Evolutionary conservation across 805 yeast species (phyloP).

Genomic region (Candida lessepsii): DNA sequence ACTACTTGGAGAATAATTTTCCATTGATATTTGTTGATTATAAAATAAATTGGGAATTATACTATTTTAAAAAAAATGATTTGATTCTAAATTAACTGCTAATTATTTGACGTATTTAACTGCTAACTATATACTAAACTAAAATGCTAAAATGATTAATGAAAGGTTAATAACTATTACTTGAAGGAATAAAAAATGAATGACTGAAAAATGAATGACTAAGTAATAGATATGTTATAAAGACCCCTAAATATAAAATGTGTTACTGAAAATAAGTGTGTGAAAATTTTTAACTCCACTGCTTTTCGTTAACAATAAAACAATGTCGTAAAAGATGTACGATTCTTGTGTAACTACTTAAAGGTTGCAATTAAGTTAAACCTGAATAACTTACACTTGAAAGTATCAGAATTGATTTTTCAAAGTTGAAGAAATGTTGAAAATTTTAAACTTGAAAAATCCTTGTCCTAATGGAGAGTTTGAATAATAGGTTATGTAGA

Average conservation of each 20-base stretch:
- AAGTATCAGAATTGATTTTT: too few relatives aligned
- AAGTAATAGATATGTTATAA: background rate
- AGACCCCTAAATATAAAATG: background rate
- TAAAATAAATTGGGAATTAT: background rate
- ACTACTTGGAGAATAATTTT: constrained; percentile 14
- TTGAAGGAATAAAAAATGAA: too few relatives aligned
- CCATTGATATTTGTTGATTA: constrained; percentile 4
- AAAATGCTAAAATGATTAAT: too few relatives aligned
- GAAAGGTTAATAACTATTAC: too few relatives aligned
- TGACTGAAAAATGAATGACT: background rate
- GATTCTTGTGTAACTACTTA: background rate
- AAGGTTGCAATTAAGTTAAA: too few relatives aligned
- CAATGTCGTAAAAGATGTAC: constrained; percentile 5
- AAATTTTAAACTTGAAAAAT: background rate
- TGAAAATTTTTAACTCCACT: constrained; percentile 7
- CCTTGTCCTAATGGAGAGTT: background rate
- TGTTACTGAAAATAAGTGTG: background rate
- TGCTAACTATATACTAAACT: too few relatives aligned
- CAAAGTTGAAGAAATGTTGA: too few relatives aligned
- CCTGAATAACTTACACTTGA: too few relatives aligned
- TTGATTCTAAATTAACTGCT: too few relatives aligned
- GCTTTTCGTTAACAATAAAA: background rate
- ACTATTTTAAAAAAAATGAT: background rate
- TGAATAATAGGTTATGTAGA: constrained; percentile 1
- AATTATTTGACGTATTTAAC: too few relatives aligned